A percentile compares a stretch with the other conserved stretches of the same genome.
These are phyloP conservation scores for Sporothrix euskadiensis DNA, from an alignment of 2,329 filamentous ascomycete genomes.

Conservation along the genomic window DNA sequence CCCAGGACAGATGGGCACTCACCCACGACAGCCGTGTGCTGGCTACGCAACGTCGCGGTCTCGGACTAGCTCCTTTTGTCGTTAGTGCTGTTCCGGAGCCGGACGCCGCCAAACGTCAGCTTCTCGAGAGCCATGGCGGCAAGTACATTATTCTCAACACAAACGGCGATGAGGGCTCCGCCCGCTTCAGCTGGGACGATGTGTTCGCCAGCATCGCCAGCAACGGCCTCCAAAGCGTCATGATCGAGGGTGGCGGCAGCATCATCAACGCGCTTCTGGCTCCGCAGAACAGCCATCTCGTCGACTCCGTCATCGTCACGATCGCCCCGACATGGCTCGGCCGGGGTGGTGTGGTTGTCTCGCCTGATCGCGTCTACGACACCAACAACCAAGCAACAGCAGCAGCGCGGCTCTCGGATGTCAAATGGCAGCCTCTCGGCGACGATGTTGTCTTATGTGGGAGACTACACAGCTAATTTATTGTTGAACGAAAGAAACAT, in stretches of 20 bases:
- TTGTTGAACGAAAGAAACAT: neutral
- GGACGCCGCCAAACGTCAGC: conserved; percentile 45
- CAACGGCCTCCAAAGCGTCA: conserved; percentile 72
- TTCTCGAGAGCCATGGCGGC: conserved; percentile 55
- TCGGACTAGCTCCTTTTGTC: conserved; percentile 73
- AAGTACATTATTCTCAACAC: conserved; percentile 49
- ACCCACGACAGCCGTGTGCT: conserved; percentile 63
- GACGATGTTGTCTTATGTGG: conserved; percentile 84
- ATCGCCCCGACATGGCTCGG: conserved; percentile 92
- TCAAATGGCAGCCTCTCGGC: conserved; percentile 75
- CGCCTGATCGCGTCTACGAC: conserved; percentile 60
- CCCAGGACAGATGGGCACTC: conserved; percentile 70
- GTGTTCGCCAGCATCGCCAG: conserved; percentile 60
- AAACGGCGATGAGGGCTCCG: conserved; percentile 33
- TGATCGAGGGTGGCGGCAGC: conserved; percentile 85
- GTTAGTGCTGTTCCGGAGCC: conserved; percentile 55
- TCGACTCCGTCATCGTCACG: conserved; percentile 78
- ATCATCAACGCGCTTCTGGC: conserved; percentile 82
- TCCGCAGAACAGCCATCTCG: conserved; percentile 57
- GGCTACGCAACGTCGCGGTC: conserved; percentile 61
- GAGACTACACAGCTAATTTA: conserved; percentile 37
- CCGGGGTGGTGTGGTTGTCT: conserved; percentile 75
- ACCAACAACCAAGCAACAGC: conserved; percentile 55
- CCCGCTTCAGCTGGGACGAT: conserved; percentile 62
- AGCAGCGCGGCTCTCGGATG: conserved; percentile 64